Base-by-base conservation (phyloP, 768 basidiomycete species). In the Collybia mongolica region DNA sequence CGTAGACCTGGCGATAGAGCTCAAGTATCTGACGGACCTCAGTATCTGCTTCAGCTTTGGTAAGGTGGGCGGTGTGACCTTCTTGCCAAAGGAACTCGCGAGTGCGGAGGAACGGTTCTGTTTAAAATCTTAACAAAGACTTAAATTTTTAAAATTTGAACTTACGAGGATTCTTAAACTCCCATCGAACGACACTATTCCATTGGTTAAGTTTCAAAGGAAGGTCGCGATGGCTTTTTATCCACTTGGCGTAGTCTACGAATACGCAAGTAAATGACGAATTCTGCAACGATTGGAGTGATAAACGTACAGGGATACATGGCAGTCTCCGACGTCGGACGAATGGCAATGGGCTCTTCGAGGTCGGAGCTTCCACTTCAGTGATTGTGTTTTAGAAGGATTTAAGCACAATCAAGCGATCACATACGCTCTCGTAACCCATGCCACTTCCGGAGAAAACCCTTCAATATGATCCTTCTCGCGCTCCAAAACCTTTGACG, bases 61-160 rank as follows among this genome's bases (percentile, higher is more conserved):
- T 91, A 39, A 95, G 78, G 70, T 88, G 84, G 2, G 97, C 96
- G 7, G 97, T 98, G 74, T 99, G 97, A 32, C 97, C 97, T 70
- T 99, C 97, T 73, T 99, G 97, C 97, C 97, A 99, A n/a, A 99
- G 76, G 80, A 98, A 99, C 73, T 99, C 97, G 65, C 97, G 91
- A 2, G 97, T 98, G 49, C 97, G 93, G 32, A 99, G 81, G 89
- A 99, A 99, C 6, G 97, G 97, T 68, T 99, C 89, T 91, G 65
- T 32, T 11, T 32, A 32, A 5, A 18, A 5, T 32, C 35, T 45
- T 11, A 36, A 38, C 19, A 39, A 20, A n/a, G 28, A 23, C 6
- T 6, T n/a, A 2, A 19, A 22, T 39, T 17, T 32, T 38, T 24
- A 5, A 40, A n/a, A 12, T 52, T 49, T 3, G 9, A 14, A 71